A percentile compares a stretch with the other conserved stretches of the same genome.
Evolutionary conservation across 345 rosid species (phyloP).

Genomic region (Populus tremula): DNA sequence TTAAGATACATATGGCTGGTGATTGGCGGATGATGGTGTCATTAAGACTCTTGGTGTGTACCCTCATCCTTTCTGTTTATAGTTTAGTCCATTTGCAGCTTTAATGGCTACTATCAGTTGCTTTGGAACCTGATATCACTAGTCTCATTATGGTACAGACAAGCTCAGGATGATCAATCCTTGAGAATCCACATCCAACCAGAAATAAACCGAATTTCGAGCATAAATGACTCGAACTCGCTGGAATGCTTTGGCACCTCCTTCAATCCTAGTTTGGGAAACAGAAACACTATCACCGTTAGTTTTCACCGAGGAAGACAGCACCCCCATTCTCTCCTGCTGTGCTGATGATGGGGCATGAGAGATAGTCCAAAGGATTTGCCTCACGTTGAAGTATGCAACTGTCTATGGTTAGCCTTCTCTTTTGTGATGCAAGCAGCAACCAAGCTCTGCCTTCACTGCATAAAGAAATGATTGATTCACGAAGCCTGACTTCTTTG

Average conservation of each 20-base stretch:
- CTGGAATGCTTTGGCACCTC: slow-evolving; percentile 86
- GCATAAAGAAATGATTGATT: no score
- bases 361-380: no score
- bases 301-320: no score
- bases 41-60: slow-evolving; percentile 1
- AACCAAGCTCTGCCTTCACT: no score
- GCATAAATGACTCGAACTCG: slow-evolving; percentile 85
- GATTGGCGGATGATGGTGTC: neutral
- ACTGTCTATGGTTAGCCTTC: no score
- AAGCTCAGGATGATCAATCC: neutral
- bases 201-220: slow-evolving; percentile 65
- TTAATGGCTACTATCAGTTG: neutral
- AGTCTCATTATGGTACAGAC: neutral
- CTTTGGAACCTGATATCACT: neutral
- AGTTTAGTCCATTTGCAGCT: neutral
- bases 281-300: slow-evolving; percentile 58
- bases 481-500: no score
- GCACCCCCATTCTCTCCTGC: no score
- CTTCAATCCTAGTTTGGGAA: slow-evolving; percentile 77
- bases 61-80: neutral
- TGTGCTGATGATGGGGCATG: no score
- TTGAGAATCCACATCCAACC: slow-evolving; percentile 63
- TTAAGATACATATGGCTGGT: slow-evolving; percentile 1
- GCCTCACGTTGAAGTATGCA: no score
- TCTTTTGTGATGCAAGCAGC: no score